Evolutionary conservation across 371 early-diverging fungal species (phyloP).

Genomic region (Mortierella sp.): DNA sequence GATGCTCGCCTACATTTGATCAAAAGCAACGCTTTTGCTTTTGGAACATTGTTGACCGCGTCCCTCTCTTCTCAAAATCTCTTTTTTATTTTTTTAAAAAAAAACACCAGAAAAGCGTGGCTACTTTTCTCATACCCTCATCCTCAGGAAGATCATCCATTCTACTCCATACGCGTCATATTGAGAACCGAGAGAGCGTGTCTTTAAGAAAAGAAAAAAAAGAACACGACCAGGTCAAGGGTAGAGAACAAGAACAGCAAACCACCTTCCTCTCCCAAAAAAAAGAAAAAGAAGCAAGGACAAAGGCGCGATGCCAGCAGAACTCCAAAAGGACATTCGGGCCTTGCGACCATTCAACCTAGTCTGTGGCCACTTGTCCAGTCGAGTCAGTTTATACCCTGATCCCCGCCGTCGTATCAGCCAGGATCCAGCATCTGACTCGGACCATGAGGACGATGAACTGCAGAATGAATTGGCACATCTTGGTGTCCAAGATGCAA

Average conservation of each 20-base stretch:
- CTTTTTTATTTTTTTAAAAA: too few species aligned
- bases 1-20: not conserved
- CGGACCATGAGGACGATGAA: constrained; percentile 2
- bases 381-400: constrained; percentile 30
- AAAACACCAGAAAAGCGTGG: too few species aligned
- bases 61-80: too few species aligned
- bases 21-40: constrained; percentile 3
- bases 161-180: too few species aligned
- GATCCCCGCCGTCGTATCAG: constrained; percentile 19
- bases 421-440: too few species aligned
- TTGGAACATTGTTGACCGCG: too few species aligned
- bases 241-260: too few species aligned
- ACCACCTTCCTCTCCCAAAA: too few species aligned
- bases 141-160: too few species aligned
- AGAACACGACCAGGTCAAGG: too few species aligned
- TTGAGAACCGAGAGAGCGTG: not conserved
- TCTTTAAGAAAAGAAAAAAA: not conserved
- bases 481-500: not conserved
- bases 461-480: constrained; percentile 3
- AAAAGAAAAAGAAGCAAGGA: too few species aligned
- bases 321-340: constrained; percentile 4
- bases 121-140: too few species aligned
- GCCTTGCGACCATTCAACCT: constrained; percentile 21
- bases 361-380: constrained; percentile 51
- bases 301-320: not conserved